These are phyloP conservation scores for Ilex aquifolium DNA, from an alignment of 257 asterid species.

Conservation along the genomic window DNA sequence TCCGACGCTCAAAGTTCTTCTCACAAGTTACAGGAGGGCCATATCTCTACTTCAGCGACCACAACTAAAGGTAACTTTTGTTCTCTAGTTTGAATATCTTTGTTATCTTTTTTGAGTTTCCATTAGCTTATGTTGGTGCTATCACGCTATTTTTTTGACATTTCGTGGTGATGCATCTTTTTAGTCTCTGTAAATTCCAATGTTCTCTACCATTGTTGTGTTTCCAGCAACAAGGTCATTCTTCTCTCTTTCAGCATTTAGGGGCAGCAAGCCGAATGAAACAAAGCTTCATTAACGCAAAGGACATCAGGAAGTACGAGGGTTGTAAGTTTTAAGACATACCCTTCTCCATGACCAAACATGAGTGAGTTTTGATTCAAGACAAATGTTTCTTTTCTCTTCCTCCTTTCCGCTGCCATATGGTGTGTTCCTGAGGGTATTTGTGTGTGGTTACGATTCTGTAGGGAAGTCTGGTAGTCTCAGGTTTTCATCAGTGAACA, in stretches of 20 bases:
- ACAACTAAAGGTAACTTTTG: conserved; percentile 57
- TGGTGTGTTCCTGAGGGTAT: neutral
- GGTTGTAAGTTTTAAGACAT: neutral
- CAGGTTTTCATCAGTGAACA: too few species aligned
- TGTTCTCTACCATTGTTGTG: conserved; percentile 7
- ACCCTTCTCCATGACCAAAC: neutral
- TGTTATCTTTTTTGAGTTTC: conserved; percentile 2
- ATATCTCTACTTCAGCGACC: conserved; percentile 50
- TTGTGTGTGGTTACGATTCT: neutral
- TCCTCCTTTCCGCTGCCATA: neutral
- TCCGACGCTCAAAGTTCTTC: conserved; percentile 38
- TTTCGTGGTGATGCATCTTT: neutral
- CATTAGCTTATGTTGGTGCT: neutral
- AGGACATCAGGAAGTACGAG: neutral
- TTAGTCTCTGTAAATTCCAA: neutral
- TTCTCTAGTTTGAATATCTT: neutral
- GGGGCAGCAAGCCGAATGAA: conserved; percentile 66
- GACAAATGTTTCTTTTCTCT: neutral
- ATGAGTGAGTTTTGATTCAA: conserved; percentile 8
- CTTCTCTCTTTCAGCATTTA: conserved; percentile 98
- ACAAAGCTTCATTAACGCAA: conserved; percentile 22
- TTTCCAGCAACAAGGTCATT: conserved; percentile 89
- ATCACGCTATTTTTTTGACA: too few species aligned
- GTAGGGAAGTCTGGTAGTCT: too few species aligned
- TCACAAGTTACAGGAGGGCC: conserved; percentile 65